Evolutionary conservation across 768 basidiomycete genomes (phyloP), one percentile per base, ranked within the genome.

Genomic region (Kwoniella pini): DNA sequence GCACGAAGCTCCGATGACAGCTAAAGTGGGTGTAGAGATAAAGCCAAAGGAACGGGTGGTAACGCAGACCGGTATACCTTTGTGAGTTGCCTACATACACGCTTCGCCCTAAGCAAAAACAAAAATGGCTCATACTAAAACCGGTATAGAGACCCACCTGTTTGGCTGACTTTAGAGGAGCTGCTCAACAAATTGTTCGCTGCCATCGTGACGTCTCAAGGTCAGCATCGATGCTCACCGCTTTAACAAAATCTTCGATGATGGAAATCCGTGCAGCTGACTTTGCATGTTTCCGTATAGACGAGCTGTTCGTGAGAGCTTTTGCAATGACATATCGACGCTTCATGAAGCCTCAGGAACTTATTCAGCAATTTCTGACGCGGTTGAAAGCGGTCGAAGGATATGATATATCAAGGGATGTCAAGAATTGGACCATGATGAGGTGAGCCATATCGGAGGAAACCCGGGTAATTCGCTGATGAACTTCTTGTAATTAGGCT

Each of bases 321-420:
- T 78, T 78, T 54, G 68, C 75, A 62, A 46, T 76, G 57, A 72
- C 66, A 9, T 78, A 70, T 56, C 71, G 77, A 1, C 62, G 77
- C 1, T 78, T 78, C 44, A 68, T 62, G 27, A 19, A 48, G 7
- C 71, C 77, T 12, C 22, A 49, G 2, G 64, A 68, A 12, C 15
- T 78, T 12, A 67, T 78, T 60, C 54, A 57, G 11, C 62, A 70
- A 54, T 68, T 78, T 27, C 50, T 65, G 10, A 50, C 61, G 2
- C 45, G 71, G 15, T 69, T 71, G 50, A 42, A 54, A 28, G 69
- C 69, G 30, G 57, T 76, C 17, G 61, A 62, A 26, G 33, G 38
- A 1, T 61, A 64, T 45, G 60, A 57, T 57, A 51, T 69, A 10
- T 46, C 69, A 27, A 56, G 56, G 15, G 71, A 74, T 44, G 40